Evolutionary conservation across 805 yeast genomes (phyloP).

Genomic region (Ogataea nitratoaversa): DNA sequence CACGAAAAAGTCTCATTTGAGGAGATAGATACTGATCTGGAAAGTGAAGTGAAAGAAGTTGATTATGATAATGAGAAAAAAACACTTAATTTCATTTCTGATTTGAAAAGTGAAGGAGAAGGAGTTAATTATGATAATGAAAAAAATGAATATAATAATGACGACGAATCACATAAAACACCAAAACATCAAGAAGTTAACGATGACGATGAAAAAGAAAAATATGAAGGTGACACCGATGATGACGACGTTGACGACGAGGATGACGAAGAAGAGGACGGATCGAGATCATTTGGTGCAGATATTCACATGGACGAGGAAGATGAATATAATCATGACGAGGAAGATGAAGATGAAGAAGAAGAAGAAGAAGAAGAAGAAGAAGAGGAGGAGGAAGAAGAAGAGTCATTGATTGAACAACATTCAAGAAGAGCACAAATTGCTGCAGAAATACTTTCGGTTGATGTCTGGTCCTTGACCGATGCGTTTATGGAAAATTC

Average conservation of each 20-base stretch:
- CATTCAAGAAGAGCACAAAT: constrained; percentile 49
- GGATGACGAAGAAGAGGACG: constrained; percentile 5
- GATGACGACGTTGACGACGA: neutral
- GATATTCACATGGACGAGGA: constrained; percentile 5
- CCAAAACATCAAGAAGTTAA: neutral
- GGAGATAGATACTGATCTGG: constrained; percentile 14
- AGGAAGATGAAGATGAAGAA: constrained; percentile 23
- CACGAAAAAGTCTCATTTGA: constrained; percentile 5
- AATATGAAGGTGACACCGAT: neutral
- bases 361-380: constrained; percentile 25
- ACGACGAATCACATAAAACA: no score
- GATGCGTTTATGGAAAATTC: constrained; percentile 81
- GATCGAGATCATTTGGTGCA: constrained; percentile 2
- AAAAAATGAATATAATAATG: neutral
- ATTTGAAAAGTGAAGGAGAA: constrained; percentile 17
- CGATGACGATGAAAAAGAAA: constrained; percentile 13
- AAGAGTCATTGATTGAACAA: constrained; percentile 31
- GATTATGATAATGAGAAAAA: neutral
- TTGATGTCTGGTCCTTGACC: constrained; percentile 92
- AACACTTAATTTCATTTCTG: no score
- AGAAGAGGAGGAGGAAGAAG: constrained; percentile 28
- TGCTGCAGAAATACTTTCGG: constrained; percentile 84
- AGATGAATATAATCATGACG: constrained; percentile 9
- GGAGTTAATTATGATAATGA: neutral
- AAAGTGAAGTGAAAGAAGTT: constrained; percentile 12